Conservation (phyloP, 139 green algal genomes). For the Micractinium conductrix region DNA sequence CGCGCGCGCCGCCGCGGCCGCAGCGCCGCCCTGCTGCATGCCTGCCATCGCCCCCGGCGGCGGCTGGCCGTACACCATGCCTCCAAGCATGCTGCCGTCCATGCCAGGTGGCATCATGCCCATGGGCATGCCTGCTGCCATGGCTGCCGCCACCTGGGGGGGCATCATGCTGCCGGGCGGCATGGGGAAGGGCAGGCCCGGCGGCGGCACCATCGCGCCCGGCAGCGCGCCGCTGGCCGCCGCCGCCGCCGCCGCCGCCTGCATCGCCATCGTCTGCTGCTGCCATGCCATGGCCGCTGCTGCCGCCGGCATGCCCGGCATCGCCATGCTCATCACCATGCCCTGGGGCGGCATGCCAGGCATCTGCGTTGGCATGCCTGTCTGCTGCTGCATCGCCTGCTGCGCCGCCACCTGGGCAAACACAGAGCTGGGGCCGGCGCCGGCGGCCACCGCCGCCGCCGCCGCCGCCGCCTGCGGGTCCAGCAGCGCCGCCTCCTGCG, state of each 20-base stretch:
- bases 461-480: conserved; percentile 12
- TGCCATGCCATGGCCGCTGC: conserved; percentile 16
- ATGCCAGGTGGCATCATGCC: conserved; percentile 26
- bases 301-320: too few relatives aligned
- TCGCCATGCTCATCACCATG: conserved; percentile 2
- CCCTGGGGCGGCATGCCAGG: neutral
- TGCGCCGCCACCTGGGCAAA: conserved; percentile 32
- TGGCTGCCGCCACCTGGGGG: conserved; percentile 4
- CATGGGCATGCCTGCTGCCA: conserved; percentile 28
- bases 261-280: conserved; percentile 36
- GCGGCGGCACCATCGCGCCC: neutral
- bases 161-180: conserved; percentile 12
- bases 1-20: neutral
- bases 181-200: conserved; percentile 24
- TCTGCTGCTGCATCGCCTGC: neutral
- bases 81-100: neutral
- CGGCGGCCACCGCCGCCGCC: conserved; percentile 15
- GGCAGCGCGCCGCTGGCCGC: conserved; percentile 29
- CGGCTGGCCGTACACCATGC: conserved; percentile 28
- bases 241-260: conserved; percentile 36
- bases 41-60: neutral
- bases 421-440: conserved; percentile 16
- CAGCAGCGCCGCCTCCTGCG: conserved; percentile 12
- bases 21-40: neutral
- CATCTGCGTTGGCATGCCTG: neutral